A percentile compares a stretch with the other conserved stretches of the same genome.
Conservation (phyloP, 2,329 filamentous ascomycete species). For the Simplicillium sp. region DNA sequence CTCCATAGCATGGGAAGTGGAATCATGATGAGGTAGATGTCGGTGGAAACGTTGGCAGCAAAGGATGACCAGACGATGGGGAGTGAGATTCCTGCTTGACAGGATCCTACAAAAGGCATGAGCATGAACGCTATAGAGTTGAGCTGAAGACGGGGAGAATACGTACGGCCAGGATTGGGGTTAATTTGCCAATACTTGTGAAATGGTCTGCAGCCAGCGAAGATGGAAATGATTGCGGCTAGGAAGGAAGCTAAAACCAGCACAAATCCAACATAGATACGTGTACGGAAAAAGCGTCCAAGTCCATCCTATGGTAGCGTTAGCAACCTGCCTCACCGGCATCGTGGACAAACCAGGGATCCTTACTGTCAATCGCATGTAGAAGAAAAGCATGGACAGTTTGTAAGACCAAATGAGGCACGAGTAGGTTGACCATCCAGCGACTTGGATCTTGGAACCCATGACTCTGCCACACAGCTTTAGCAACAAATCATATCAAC, state of each 20-base stretch:
- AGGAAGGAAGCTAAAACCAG: slow-evolving; percentile 40
- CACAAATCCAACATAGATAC: slow-evolving; percentile 40
- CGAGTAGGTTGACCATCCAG: slow-evolving; percentile 46
- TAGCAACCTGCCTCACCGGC: too few species aligned
- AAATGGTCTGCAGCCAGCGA: slow-evolving; percentile 43
- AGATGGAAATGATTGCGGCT: slow-evolving; percentile 36
- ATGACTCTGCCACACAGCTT: slow-evolving; percentile 24
- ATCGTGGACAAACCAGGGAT: slow-evolving; percentile 3
- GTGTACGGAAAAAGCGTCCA: slow-evolving; percentile 26
- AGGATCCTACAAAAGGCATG: slow-evolving; percentile 22
- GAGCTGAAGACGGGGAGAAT: background rate
- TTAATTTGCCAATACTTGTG: slow-evolving; percentile 48
- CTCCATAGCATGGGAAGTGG: slow-evolving; percentile 41
- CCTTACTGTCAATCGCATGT: slow-evolving; percentile 37
- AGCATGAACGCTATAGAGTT: background rate
- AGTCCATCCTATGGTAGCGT: slow-evolving; percentile 11
- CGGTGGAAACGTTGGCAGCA: slow-evolving; percentile 43
- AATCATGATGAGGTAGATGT: slow-evolving; percentile 49
- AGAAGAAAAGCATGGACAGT: slow-evolving; percentile 46
- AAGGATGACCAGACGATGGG: slow-evolving; percentile 42
- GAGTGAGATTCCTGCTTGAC: slow-evolving; percentile 39
- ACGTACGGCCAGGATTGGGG: slow-evolving; percentile 45
- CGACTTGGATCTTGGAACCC: slow-evolving; percentile 47
- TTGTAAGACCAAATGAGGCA: slow-evolving; percentile 46
- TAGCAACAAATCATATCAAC: background rate